Percentiles rank a stretch among this genome's conserved stretches.
Evolutionary conservation across 2,329 filamentous ascomycete species (phyloP).

Genomic region (Penicillium sp.): DNA sequence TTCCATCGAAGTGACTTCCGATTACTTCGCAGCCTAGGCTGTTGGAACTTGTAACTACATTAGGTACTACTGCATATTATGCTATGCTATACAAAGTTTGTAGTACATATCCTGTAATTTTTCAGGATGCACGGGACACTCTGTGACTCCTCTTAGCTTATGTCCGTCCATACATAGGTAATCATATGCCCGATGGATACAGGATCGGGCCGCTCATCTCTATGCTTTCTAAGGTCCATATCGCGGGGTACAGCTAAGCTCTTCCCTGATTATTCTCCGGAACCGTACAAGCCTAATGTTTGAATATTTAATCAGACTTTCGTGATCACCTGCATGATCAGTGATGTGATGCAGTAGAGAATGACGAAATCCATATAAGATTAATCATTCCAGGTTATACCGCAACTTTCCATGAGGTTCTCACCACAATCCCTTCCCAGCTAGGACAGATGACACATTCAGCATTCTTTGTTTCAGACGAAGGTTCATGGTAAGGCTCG

Average conservation of each 20-base stretch:
- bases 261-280: background rate
- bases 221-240: background rate
- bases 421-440: background rate
- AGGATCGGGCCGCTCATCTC: background rate
- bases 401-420: no score
- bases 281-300: background rate
- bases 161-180: no score
- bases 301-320: background rate
- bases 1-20: background rate
- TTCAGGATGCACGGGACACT: background rate
- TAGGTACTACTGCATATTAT: background rate
- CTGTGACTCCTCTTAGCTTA: background rate
- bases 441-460: background rate
- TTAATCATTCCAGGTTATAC: no score
- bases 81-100: background rate
- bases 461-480: background rate
- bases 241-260: background rate
- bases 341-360: no score
- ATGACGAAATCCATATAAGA: background rate
- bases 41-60: background rate
- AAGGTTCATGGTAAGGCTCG: background rate
- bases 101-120: background rate
- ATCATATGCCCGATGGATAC: background rate
- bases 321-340: no score
- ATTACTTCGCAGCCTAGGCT: background rate